phyloP scores from a whole-genome alignment of 2,329 filamentous ascomycete genomes.

The Stemphylium lycopersici region DNA sequence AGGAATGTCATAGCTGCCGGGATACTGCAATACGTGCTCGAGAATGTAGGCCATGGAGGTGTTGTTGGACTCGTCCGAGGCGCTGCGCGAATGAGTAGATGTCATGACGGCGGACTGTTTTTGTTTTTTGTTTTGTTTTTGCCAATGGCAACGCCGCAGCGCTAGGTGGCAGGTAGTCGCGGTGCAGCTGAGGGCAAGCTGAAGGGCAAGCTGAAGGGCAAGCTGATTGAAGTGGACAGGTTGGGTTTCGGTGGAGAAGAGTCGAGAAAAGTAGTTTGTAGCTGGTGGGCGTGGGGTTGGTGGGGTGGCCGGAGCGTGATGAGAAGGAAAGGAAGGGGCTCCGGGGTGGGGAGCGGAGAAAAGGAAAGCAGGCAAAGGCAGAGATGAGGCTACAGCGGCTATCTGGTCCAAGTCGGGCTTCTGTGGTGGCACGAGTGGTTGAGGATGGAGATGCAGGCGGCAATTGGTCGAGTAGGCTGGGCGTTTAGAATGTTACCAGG shows the following conservation, averaged over 20 bases:
- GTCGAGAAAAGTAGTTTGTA: conserved; percentile 4
- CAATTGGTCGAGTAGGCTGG: conserved; percentile 23
- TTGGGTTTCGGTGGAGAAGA: conserved; percentile 18
- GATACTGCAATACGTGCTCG: conserved; percentile 62
- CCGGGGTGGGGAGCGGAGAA: conserved; percentile 7
- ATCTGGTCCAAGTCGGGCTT: conserved; percentile 12
- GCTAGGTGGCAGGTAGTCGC: conserved; percentile 4
- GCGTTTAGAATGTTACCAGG: conserved; percentile 16
- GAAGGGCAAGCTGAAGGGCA: too few relatives aligned
- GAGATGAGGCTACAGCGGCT: conserved; percentile 11
- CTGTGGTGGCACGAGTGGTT: neutral
- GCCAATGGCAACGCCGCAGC: conserved; percentile 13
- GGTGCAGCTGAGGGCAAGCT: conserved; percentile 1
- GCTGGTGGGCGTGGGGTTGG: conserved; percentile 26
- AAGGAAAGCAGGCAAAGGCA: conserved; percentile 7
- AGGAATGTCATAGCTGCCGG: conserved; percentile 68
- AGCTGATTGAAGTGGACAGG: conserved; percentile 8
- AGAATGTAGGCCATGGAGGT: conserved; percentile 46
- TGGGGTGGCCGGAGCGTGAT: conserved; percentile 21
- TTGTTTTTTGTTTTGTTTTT: neutral
- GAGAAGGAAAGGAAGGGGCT: conserved; percentile 19
- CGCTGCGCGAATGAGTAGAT: conserved; percentile 46
- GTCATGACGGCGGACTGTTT: conserved; percentile 35
- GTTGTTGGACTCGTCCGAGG: conserved; percentile 45
- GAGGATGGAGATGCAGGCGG: conserved; percentile 10